Percentiles rank a stretch among this genome's conserved stretches.
phyloP scores from a whole-genome alignment of 257 asterid species.

The Solanum okadae region DNA sequence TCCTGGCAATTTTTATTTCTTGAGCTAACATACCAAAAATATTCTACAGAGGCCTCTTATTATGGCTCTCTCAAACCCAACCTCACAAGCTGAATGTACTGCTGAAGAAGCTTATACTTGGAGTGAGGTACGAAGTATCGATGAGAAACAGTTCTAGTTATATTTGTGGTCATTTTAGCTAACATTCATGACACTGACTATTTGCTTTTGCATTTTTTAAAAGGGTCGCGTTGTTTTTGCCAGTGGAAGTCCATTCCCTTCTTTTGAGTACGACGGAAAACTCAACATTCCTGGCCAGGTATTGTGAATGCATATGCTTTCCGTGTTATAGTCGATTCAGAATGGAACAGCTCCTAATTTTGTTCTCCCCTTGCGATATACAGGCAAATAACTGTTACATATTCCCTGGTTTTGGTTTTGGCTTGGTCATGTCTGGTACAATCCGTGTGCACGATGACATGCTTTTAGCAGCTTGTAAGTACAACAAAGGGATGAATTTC shows the following conservation, averaged over 20 bases:
- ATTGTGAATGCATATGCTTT: neutral
- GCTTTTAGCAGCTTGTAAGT: slow-evolving; percentile 98
- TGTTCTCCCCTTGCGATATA: neutral
- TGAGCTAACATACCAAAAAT: neutral
- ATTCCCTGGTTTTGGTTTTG: slow-evolving; percentile 94
- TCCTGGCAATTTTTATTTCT: neutral
- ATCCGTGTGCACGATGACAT: slow-evolving; percentile 95
- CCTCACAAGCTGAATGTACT: slow-evolving; percentile 98
- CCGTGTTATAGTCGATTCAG: neutral
- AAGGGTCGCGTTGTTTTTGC: slow-evolving; percentile 89
- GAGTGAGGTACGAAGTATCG: slow-evolving; percentile 51
- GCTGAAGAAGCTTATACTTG: slow-evolving; percentile 96
- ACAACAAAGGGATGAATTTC: neutral
- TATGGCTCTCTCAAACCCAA: slow-evolving; percentile 96
- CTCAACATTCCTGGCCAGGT: slow-evolving; percentile 83
- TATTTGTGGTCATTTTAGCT: neutral
- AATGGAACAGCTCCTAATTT: neutral
- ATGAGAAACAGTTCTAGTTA: neutral
- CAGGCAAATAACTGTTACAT: slow-evolving; percentile 97
- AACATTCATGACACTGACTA: neutral
- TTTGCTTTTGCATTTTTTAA: neutral
- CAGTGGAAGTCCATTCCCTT: slow-evolving; percentile 96
- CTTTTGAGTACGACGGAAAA: slow-evolving; percentile 67
- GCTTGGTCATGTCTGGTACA: slow-evolving; percentile 87
- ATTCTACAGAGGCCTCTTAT: slow-evolving; percentile 78